Base-by-base conservation (phyloP, 495 filamentous ascomycete species). In the Aspergillus heteromorphus region DNA sequence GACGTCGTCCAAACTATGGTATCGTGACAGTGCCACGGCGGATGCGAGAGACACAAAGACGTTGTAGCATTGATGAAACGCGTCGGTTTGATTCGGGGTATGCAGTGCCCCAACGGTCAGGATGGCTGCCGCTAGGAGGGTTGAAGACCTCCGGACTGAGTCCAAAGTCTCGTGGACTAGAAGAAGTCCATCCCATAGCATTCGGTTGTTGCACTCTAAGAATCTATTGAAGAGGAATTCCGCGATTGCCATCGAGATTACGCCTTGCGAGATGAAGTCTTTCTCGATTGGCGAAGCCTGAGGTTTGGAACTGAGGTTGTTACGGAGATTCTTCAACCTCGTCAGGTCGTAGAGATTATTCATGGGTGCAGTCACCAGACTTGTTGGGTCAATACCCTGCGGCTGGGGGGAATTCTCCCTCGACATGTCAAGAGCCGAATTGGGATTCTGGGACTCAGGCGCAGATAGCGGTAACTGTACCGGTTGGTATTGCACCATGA, bases 261-360 rank as follows among this genome's bases (percentile, higher is more conserved):
- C 55, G 8, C 69, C 69, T 17, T 61, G 60, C 4, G 59, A 63
- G 57, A 74, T 72, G 51, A 74, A 68, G 49, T 74, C 71, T 16
- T 56, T 51, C 16, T 61, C 56, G 36, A 60, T 55, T 34, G 66
- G 62, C 19, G 56, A 57, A 23, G 54, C 51, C 29, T 57, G 50
- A 7, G 48, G 63, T 47, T 52, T 61, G 42, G 19, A 54, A 25
- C 16, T 59, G 16, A 49, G 41, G 38, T 55, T 62, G 42, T 56
- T 55, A 18, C 65, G 51, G 30, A 72, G 50, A 14, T 69, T 66
- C 20, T 68, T 61, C 23, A 74, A 58, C 31, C 64, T 68, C 9
- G 73, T 76, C 13, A 74, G 70, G 42, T 73, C 73, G 53, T 71
- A 76, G 17, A 76, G 55, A 49, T 64, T 73, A 19, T 65, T 59